A percentile compares a stretch with the other conserved stretches of the same genome.
These are phyloP conservation scores for Casuarina cunninghamiana DNA, from an alignment of 306 rosid species.

Conservation along the genomic window DNA sequence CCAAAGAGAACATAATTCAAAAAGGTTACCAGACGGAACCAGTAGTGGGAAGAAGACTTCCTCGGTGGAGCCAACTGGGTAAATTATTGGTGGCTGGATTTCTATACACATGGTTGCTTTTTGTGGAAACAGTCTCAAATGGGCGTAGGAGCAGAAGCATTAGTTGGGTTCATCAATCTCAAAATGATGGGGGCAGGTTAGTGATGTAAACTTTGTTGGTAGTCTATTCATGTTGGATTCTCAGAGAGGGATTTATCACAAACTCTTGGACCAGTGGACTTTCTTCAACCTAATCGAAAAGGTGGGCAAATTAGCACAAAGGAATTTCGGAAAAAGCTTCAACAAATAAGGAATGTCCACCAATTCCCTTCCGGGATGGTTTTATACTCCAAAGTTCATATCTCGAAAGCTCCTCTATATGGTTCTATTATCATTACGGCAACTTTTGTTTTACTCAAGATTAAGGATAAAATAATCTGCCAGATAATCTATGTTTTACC, in stretches of 20 bases:
- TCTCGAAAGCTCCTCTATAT: not conserved
- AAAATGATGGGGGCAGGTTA: conserved; percentile 15
- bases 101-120: too few species aligned
- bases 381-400: not conserved
- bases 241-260: conserved; percentile 26
- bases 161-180: conserved; percentile 23
- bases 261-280: conserved; percentile 24
- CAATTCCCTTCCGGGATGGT: not conserved
- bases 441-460: not conserved
- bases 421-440: not conserved
- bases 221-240: conserved; percentile 58
- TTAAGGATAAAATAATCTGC: not conserved
- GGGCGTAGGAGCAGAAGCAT: not conserved
- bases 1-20: conserved; percentile 25
- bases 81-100: too few species aligned
- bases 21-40: conserved; percentile 19
- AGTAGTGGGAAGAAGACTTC: not conserved
- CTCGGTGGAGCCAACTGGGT: too few species aligned
- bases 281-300: conserved; percentile 23
- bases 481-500: not conserved
- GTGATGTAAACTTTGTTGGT: conserved; percentile 3
- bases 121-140: too few species aligned
- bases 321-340: conserved; percentile 1
- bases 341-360: not conserved
- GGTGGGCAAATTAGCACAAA: conserved; percentile 14